Base-by-base conservation (phyloP, 106 monocot species). In the Vanilla planifolia region DNA sequence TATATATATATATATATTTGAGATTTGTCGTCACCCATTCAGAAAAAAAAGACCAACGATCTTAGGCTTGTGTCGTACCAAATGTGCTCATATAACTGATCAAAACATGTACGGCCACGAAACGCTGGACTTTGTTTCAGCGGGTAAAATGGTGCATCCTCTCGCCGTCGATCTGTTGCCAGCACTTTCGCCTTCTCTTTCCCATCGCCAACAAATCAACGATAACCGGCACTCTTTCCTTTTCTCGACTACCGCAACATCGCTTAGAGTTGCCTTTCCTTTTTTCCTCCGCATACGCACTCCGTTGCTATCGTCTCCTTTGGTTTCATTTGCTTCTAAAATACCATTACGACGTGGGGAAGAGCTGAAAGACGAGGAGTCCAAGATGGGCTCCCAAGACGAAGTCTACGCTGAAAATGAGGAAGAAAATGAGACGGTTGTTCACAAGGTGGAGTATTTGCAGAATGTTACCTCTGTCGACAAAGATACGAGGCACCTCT, bases 401-500 rank as follows among this genome's bases (percentile, higher is more conserved):
- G n/a, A 57, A 2, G n/a, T n/a, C n/a, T n/a, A n/a, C n/a, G n/a
- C n/a, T n/a, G n/a, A n/a, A n/a, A 35, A 25, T 9, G 43, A 69
- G 16, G 33, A 56, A 11, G 39, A 42, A 40, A 41, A 60, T 20
- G 58, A 66, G 17, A 51, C 55, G 33, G 64, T 48, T 19, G 50
- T 52, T 1, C 50, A 28, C 19, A 67, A 55, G 6, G 39, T 4
- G 11, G 64, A 58, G 24, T 44, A 28, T 13, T 41, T 42, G 21
- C 58, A 42, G 30, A 71, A 63, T 22, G 63, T 43, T 43, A n/a
- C n/a, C n/a, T 33, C 28, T 11, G 82, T 60, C 33, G 66, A 69
- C 44, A 79, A 70, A 59, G 83, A 83, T 28, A 15, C 51, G 50
- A 64, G 44, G 66, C 53, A 73, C 34, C 10, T 83, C 11, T 6